Conservation (phyloP, 495 filamentous ascomycete genomes). For the Aspergillus funiculosus region DNA sequence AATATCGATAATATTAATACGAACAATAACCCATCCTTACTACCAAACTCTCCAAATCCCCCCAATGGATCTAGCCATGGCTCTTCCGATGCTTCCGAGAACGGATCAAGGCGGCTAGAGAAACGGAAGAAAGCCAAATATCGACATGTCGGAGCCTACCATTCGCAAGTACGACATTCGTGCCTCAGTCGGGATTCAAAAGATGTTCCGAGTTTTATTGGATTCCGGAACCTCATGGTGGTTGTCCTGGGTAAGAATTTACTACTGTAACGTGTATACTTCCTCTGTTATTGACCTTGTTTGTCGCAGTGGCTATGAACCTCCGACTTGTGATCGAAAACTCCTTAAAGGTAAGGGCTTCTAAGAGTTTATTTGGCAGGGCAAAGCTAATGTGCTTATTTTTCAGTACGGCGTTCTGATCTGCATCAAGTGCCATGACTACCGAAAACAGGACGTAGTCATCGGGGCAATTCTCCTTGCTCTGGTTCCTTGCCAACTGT, state of each 20-base stretch:
- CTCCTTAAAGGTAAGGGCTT: slow-evolving; percentile 79
- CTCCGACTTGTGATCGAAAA: slow-evolving; percentile 93
- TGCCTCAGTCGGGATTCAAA: slow-evolving; percentile 79
- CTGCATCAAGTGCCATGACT: slow-evolving; percentile 85
- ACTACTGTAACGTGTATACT: no score
- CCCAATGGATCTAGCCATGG: slow-evolving; percentile 6
- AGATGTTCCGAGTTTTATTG: slow-evolving; percentile 73
- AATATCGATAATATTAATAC: no score
- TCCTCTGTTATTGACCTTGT: no score
- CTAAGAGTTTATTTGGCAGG: slow-evolving; percentile 13
- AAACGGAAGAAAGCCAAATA: slow-evolving; percentile 52
- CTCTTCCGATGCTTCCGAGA: slow-evolving; percentile 6
- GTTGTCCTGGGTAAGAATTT: slow-evolving; percentile 72
- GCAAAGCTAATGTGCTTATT: slow-evolving; percentile 3
- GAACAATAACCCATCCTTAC: no score
- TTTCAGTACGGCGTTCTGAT: slow-evolving; percentile 96
- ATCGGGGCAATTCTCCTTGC: slow-evolving; percentile 72
- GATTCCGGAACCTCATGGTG: slow-evolving; percentile 94
- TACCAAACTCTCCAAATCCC: no score
- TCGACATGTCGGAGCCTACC: slow-evolving; percentile 81
- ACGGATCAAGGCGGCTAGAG: background rate
- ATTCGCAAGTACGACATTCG: slow-evolving; percentile 64
- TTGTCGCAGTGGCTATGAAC: slow-evolving; percentile 94
- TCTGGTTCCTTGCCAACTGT: slow-evolving; percentile 81
- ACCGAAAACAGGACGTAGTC: slow-evolving; percentile 68